Conservation (phyloP, 352 stramenopile species). For the Phytophthora litchii region DNA sequence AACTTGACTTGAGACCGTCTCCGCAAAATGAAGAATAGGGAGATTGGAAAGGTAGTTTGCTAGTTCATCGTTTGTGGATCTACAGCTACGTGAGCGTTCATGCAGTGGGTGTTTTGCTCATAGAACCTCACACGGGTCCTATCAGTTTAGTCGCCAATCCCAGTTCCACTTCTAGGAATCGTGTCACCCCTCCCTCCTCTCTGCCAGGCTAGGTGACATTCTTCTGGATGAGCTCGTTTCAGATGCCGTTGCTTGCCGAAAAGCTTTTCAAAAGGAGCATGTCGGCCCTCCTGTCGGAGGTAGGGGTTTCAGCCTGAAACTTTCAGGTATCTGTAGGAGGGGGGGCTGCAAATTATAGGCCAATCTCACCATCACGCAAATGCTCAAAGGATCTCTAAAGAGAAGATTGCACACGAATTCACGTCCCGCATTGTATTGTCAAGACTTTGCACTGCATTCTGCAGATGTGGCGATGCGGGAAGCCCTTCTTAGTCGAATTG, state of each 20-base stretch:
- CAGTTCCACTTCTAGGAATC: background rate
- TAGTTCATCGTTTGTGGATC: background rate
- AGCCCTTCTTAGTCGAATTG: conserved; percentile 17
- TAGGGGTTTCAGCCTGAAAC: background rate
- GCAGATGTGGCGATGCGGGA: conserved; percentile 9
- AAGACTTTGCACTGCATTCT: conserved; percentile 5
- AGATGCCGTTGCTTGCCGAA: background rate
- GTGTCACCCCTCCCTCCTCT: conserved; percentile 6
- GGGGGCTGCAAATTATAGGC: background rate
- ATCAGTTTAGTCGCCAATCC: conserved; percentile 12
- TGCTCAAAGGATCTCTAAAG: conserved; percentile 8
- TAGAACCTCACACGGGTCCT: background rate
- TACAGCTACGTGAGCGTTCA: background rate
- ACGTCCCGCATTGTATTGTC: conserved; percentile 8
- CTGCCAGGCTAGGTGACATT: conserved; percentile 7
- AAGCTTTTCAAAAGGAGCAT: conserved; percentile 3
- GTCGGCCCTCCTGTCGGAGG: background rate
- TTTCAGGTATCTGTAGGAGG: background rate
- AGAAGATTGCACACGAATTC: conserved; percentile 10
- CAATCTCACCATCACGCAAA: conserved; percentile 11
- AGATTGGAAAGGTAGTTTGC: conserved; percentile 2
- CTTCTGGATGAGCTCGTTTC: background rate
- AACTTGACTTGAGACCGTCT: conserved; percentile 18
- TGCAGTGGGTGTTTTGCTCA: conserved; percentile 1
- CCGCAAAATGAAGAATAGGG: conserved; percentile 23